Evolutionary conservation across 148 eudicot genomes (phyloP).

Genomic region (Camellia lanceoleosa): DNA sequence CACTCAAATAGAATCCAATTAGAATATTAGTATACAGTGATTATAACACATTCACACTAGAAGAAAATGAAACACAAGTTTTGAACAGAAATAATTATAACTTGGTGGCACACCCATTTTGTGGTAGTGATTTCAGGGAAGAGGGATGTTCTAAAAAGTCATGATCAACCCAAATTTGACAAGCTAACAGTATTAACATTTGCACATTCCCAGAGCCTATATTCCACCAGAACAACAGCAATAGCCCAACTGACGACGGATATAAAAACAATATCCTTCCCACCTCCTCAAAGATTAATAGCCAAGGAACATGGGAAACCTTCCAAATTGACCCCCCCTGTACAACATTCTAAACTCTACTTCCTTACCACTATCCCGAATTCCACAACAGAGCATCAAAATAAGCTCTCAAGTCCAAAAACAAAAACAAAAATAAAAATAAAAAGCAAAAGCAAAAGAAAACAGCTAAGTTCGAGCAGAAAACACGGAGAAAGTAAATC

Average conservation of each 20-base stretch:
- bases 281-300: conserved; percentile 20
- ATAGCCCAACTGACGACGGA: background rate
- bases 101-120: background rate
- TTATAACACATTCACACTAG: too few relatives aligned
- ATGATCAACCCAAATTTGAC: background rate
- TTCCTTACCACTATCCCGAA: conserved; percentile 16
- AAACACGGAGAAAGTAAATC: background rate
- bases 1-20: too few relatives aligned
- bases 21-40: too few relatives aligned
- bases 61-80: background rate
- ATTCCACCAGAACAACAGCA: background rate
- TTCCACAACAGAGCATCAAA: conserved; percentile 30
- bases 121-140: background rate
- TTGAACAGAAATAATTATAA: background rate
- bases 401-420: conserved; percentile 18
- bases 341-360: conserved; percentile 30
- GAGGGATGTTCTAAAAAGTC: too few relatives aligned
- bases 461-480: conserved; percentile 9
- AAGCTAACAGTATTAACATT: background rate
- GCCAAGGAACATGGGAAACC: conserved; percentile 14
- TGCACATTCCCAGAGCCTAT: background rate
- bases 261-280: conserved; percentile 4
- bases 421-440: background rate
- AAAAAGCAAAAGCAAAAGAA: too few relatives aligned
- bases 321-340: background rate